Conservation (phyloP, 305 asterid genomes). For the Ajuga reptans region DNA sequence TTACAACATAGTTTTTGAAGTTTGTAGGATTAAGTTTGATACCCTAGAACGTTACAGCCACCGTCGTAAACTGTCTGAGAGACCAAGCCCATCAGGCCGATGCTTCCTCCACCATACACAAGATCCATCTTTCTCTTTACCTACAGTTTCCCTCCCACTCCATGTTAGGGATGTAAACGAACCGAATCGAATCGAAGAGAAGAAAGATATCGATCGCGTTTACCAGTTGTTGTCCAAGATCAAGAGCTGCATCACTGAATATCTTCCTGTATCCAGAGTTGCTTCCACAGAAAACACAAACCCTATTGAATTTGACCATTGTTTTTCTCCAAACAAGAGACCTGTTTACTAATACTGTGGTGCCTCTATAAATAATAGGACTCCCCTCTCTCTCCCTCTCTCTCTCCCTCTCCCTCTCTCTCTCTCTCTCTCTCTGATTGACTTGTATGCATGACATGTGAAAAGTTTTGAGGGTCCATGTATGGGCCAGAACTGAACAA, state of each 20-base stretch:
- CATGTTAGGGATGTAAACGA: too few relatives aligned
- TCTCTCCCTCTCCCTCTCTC: not conserved
- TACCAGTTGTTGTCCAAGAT: constrained; percentile 51
- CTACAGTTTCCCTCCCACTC: constrained; percentile 20
- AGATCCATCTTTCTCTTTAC: constrained; percentile 47
- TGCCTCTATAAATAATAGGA: not conserved
- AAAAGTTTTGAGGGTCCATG: constrained; percentile 26
- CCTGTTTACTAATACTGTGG: constrained; percentile 13
- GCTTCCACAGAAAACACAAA: constrained; percentile 58
- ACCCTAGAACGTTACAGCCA: constrained; percentile 52
- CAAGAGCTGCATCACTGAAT: constrained; percentile 54
- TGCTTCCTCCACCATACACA: constrained; percentile 49
- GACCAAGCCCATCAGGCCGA: constrained; percentile 54
- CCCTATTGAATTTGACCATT: constrained; percentile 42
- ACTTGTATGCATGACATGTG: constrained; percentile 27
- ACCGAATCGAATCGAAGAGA: not conserved
- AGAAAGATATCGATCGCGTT: not conserved
- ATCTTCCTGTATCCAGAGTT: constrained; percentile 41
- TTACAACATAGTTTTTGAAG: not conserved
- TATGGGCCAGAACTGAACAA: constrained; percentile 19
- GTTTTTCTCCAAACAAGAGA: not conserved
- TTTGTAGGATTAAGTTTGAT: too few relatives aligned
- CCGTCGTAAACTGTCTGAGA: constrained; percentile 44
- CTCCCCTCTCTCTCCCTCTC: not conserved
- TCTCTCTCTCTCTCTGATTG: constrained; percentile 14